phyloP scores from a whole-genome alignment of 345 rosid species.

The Moricandia arvensis region DNA sequence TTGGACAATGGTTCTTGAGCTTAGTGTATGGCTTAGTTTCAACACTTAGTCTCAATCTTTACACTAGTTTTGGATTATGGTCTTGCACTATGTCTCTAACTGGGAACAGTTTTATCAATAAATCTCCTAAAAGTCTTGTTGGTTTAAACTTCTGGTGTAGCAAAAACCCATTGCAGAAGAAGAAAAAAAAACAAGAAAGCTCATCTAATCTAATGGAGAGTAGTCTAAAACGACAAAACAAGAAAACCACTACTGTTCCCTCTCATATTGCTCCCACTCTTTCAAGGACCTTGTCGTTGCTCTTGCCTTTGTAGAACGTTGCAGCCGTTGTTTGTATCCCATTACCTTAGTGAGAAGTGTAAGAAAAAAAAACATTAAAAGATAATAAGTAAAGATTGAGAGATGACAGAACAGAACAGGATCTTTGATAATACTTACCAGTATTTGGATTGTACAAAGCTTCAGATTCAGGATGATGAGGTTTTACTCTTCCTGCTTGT shows the following conservation, averaged over 20 bases:
- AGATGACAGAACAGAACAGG: too few relatives aligned
- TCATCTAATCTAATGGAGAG: background rate
- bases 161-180: background rate
- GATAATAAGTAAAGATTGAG: background rate
- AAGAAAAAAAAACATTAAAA: background rate
- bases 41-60: background rate
- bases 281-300: background rate
- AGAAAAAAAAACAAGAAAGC: background rate
- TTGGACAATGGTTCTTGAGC: too few relatives aligned
- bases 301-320: background rate
- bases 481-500: background rate
- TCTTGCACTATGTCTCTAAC: background rate
- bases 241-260: background rate
- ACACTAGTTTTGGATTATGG: background rate
- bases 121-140: background rate
- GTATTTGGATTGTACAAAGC: background rate
- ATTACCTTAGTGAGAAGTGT: background rate
- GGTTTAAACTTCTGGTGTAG: background rate
- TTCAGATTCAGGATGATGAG: background rate
- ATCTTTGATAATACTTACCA: too few relatives aligned
- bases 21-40: too few relatives aligned
- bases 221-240: background rate
- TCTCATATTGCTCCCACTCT: background rate
- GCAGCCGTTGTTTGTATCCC: background rate
- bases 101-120: background rate